Base-by-base conservation (phyloP, 495 filamentous ascomycete genomes). In the Trichocladium uniseriatum region DNA sequence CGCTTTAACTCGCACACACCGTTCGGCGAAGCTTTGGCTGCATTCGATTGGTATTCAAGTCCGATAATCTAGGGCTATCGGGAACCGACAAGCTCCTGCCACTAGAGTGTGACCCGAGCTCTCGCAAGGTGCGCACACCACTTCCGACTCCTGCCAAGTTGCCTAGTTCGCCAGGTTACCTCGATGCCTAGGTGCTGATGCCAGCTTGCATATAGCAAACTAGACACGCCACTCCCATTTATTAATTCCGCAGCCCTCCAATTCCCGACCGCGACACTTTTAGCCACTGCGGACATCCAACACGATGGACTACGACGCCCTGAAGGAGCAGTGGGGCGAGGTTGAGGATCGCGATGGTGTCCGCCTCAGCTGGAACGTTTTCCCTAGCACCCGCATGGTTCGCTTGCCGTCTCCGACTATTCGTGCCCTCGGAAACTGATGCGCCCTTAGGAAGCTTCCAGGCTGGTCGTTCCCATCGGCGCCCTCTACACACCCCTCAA, bases 261-360 rank as follows among this genome's bases (percentile, higher is more conserved):
- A 19, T 11, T 35, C 7, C 11, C 28, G 9, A 32, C 34, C 24
- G 7, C 15, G n/a, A 34, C 15, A 29, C 13, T 36, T 15, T n/a
- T 2, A 19, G 6, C 22, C n/a, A 18, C 16, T 38, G 5, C 50
- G n/a, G 14, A 52, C 37, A 14, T n/a, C 38, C 24, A 32, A 18
- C 38, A 53, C 35, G 35, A 79, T 79, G 76, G 76, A 79, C 53
- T 75, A 77, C 58, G 77, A 79, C 54, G 64, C 69, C 24, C 60
- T 95, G 57, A 99, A 99, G 73, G 94, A 97, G 69, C 84, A 89
- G 73, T 99, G 94, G 94, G 86, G 86, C 59, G 89, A 94, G 67
- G 81, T 94, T 49, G 94, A 99, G 73, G 94, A 99, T 56, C 81
- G 89, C 39, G 94, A 99, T 83, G 94, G 94, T 46, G 79, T 97